Conservation (phyloP, 202 grass and related monocot species). For the Setaria viridis region DNA sequence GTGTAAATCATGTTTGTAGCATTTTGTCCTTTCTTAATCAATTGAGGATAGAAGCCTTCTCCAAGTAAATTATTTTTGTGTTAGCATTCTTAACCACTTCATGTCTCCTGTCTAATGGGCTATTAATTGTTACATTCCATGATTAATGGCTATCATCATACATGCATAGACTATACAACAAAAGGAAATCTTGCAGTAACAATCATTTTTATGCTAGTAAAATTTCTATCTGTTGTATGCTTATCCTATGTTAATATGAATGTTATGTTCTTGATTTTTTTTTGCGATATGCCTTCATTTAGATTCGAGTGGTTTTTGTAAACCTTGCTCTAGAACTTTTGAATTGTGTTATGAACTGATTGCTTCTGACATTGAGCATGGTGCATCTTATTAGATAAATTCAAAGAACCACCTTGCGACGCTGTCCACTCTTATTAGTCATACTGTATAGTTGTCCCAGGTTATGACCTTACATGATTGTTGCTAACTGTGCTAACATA, state of each 20-base stretch:
- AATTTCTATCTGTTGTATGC: neutral
- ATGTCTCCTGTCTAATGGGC: neutral
- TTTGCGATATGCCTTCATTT: neutral
- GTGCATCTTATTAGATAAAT: constrained; percentile 16
- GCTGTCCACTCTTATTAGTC: neutral
- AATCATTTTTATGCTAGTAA: neutral
- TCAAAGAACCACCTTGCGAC: neutral
- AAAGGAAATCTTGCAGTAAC: neutral
- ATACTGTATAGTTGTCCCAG: neutral
- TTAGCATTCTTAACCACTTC: neutral
- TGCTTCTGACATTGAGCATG: neutral
- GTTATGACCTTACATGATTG: constrained; percentile 25
- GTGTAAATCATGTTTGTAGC: constrained; percentile 9
- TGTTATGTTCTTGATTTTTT: neutral
- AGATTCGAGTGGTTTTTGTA: neutral
- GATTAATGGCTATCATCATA: neutral
- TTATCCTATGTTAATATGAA: neutral
- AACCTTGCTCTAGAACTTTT: neutral
- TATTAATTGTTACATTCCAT: neutral
- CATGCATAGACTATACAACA: neutral
- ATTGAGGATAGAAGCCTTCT: neutral
- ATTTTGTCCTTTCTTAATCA: neutral
- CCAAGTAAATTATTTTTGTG: neutral
- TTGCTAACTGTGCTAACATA: neutral
- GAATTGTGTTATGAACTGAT: neutral